Evolutionary conservation across 805 yeast genomes (phyloP), one percentile per base, ranked within the genome.

Genomic region (Pichia sporocuriosa): DNA sequence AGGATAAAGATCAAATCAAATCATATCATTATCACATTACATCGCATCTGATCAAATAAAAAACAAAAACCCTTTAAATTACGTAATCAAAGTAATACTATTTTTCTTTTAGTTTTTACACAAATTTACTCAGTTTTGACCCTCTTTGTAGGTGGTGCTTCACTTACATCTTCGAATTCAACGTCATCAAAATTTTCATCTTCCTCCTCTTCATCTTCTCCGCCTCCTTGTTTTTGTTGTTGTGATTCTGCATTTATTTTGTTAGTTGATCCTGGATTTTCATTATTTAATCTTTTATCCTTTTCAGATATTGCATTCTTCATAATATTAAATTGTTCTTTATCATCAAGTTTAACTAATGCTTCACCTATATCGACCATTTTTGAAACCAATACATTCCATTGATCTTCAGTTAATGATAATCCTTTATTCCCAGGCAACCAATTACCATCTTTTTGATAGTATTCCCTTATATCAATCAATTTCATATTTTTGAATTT

Each of bases 391-490:
- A 80, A 59, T 31, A 58, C 59, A 16, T 56, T 56, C 79, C 85
- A 81, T 19, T 69, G 68, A 4, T 70, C 82, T 48, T 66, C 72
- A 1, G 81, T 75, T 21, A 80, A 57, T 1, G 84, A 68, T 17
- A 80, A 76, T 0, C 85, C 84, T 61, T 89, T 89, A 55, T 78
- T 81, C 1, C 95, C 95, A 0, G 97, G 97, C 45, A 71, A 71
- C 65, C 72, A 68, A 46, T 78, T 81, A 9, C 67, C 63, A 3
- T 67, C 60, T n/a, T 68, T 65, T 37, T 78, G 75, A 59, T 86
- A 89, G 63, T 69, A 87, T 58, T 89, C 96, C 44, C 97, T 73
- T 40, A 89, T 84, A 54, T 89, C 96, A 12, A 90, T 77, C 49
- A 88, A 64, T 26, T 73, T 74, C 42, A 67, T 65, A 39, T 79